Evolutionary conservation across 176 grass and related monocot species (phyloP).

Genomic region (Phoenix roebelenii): DNA sequence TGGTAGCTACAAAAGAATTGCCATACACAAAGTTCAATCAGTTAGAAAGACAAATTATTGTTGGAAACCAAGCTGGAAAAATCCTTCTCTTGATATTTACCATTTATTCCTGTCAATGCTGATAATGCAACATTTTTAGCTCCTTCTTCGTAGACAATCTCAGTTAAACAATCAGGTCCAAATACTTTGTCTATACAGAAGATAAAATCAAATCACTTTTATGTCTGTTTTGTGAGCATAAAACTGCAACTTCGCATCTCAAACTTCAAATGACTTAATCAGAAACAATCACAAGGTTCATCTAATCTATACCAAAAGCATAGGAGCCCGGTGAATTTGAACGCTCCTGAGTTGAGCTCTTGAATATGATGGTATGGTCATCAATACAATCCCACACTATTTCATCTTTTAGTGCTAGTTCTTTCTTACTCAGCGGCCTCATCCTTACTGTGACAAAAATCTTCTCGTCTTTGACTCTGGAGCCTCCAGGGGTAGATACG

Average conservation of each 20-base stretch:
- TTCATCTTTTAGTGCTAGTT: slow-evolving; percentile 46
- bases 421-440: slow-evolving; percentile 71
- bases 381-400: slow-evolving; percentile 66
- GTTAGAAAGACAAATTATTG: not conserved
- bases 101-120: slow-evolving; percentile 50
- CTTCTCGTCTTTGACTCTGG: slow-evolving; percentile 81
- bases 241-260: no score
- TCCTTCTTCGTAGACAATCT: slow-evolving; percentile 78
- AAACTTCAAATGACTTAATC: not conserved
- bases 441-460: slow-evolving; percentile 97
- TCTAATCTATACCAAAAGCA: slow-evolving; percentile 54
- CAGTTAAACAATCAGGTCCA: slow-evolving; percentile 30
- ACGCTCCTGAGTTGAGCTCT: slow-evolving; percentile 38
- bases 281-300: slow-evolving; percentile 2
- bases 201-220: not conserved
- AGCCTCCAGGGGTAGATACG: slow-evolving; percentile 56
- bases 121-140: slow-evolving; percentile 52
- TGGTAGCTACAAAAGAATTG: slow-evolving; percentile 32
- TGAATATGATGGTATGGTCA: slow-evolving; percentile 69
- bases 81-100: slow-evolving; percentile 6
- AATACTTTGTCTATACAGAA: slow-evolving; percentile 38
- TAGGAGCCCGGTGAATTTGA: slow-evolving; percentile 47
- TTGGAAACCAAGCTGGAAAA: no score
- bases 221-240: no score
- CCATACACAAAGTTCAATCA: not conserved